A percentile compares a stretch with the other conserved stretches of the same genome.
phyloP scores from a whole-genome alignment of 164 flowering plant species.

The Annona squamosa region DNA sequence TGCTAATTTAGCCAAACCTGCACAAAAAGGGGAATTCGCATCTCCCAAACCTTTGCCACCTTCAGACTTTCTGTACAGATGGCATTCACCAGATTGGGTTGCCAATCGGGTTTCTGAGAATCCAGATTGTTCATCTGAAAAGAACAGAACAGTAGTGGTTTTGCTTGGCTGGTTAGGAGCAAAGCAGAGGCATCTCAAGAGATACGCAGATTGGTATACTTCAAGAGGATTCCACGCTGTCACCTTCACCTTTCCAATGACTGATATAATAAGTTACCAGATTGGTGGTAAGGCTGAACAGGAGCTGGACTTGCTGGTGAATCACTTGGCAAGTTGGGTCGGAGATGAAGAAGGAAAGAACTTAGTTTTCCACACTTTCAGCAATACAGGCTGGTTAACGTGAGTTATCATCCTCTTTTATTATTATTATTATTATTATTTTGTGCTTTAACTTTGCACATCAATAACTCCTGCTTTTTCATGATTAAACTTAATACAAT shows the following conservation, averaged over 20 bases:
- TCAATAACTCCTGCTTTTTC: background rate
- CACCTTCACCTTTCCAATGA: constrained; percentile 93
- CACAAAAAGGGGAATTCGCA: constrained; percentile 30
- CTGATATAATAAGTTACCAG: constrained; percentile 74
- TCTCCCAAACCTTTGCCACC: constrained; percentile 19
- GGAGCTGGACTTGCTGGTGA: constrained; percentile 65
- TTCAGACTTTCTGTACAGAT: constrained; percentile 64
- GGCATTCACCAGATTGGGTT: constrained; percentile 78
- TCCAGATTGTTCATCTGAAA: constrained; percentile 56
- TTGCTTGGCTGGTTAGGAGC: constrained; percentile 98
- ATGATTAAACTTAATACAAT: background rate
- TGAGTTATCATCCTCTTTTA: constrained; percentile 28
- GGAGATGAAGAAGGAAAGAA: constrained; percentile 66
- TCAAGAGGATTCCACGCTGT: constrained; percentile 89
- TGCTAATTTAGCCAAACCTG: constrained; percentile 49
- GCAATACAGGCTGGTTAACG: constrained; percentile 99
- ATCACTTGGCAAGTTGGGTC: constrained; percentile 84
- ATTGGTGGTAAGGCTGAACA: constrained; percentile 90
- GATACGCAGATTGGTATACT: constrained; percentile 94
- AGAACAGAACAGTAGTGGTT: constrained; percentile 79
- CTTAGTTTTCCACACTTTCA: constrained; percentile 83
- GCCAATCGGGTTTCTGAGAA: constrained; percentile 29
- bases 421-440: background rate
- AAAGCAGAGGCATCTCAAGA: constrained; percentile 85
- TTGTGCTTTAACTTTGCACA: background rate